Evolutionary conservation across 768 basidiomycete genomes (phyloP).

Genomic region (Leccinellum rugosiceps): DNA sequence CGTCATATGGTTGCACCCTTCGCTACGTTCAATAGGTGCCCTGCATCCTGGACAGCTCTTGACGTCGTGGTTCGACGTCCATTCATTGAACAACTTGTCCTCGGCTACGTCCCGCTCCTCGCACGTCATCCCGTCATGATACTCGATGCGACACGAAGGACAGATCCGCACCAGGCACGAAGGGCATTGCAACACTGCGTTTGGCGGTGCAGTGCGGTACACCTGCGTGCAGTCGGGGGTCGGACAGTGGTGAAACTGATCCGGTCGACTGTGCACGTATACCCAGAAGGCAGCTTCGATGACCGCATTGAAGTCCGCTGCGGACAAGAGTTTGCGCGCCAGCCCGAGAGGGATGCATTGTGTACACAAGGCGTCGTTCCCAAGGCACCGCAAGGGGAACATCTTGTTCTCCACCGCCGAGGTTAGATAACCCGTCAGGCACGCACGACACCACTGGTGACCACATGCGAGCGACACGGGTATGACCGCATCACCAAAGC

Average conservation of each 20-base stretch:
- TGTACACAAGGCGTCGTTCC: conserved; percentile 56
- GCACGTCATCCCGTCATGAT: conserved; percentile 69
- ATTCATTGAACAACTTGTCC: conserved; percentile 57
- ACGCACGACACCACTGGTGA: conserved; percentile 65
- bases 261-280: conserved; percentile 55
- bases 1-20: conserved; percentile 84
- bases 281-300: conserved; percentile 58
- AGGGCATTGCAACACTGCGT: conserved; percentile 62
- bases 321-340: conserved; percentile 49
- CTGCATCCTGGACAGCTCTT: conserved; percentile 75
- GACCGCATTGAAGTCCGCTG: conserved; percentile 52
- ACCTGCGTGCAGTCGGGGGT: conserved; percentile 76
- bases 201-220: conserved; percentile 54
- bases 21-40: conserved; percentile 64
- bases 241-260: conserved; percentile 72
- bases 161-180: conserved; percentile 72
- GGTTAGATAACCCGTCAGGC: conserved; percentile 55
- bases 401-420: conserved; percentile 53
- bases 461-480: conserved; percentile 60
- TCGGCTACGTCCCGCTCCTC: conserved; percentile 51
- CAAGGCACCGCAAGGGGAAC: conserved; percentile 76
- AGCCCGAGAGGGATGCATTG: conserved; percentile 51
- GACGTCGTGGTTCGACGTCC: conserved; percentile 61
- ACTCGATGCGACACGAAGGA: conserved; percentile 52
- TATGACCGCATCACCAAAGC: conserved; percentile 52